phyloP scores from a whole-genome alignment of 2,329 filamentous ascomycete genomes.

The Microdochium trichocladiopsis region DNA sequence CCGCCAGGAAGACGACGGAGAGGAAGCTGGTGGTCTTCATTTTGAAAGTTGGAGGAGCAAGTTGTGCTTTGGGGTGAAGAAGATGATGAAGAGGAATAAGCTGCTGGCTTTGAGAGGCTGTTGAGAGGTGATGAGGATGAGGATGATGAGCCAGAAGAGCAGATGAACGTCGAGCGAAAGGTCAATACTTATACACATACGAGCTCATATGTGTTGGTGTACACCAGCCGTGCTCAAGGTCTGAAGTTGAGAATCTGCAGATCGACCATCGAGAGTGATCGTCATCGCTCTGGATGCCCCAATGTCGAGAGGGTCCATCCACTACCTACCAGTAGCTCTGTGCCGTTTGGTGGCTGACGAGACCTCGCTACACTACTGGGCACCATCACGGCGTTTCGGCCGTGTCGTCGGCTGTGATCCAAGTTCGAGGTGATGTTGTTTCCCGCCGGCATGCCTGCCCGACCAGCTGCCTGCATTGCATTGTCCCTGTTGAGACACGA shows the following conservation, averaged over 20 bases:
- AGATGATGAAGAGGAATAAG: no score
- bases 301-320: no score
- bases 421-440: background rate
- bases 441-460: background rate
- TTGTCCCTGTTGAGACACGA: background rate
- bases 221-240: background rate
- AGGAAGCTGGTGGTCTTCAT: constrained; percentile 1
- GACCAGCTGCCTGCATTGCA: background rate
- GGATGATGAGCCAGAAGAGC: background rate
- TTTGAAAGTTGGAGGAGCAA: background rate
- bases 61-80: background rate
- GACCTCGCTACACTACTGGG: no score
- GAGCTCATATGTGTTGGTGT: no score
- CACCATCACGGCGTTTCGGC: no score
- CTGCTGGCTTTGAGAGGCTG: background rate
- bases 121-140: background rate
- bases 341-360: no score
- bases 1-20: background rate
- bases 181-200: background rate
- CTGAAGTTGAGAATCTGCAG: background rate
- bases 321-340: no score
- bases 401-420: background rate
- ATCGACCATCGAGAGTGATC: background rate
- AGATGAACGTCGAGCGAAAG: background rate
- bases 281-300: no score